These are phyloP conservation scores for Tricholoma hemisulphureum DNA, from an alignment of 768 basidiomycete species.

Conservation along the genomic window DNA sequence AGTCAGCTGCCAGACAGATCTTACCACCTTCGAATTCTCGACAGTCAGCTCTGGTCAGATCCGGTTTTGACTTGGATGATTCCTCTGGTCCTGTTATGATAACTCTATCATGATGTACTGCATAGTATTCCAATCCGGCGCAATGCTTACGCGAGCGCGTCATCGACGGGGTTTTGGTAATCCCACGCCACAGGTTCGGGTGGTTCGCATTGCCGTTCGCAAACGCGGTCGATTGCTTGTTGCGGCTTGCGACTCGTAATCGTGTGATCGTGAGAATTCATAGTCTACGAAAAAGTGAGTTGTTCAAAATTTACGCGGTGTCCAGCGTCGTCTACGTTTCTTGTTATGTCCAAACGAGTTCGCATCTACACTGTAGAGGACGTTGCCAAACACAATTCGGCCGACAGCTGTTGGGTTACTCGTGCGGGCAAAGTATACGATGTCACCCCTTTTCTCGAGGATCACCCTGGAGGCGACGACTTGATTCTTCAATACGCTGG, in stretches of 20 bases:
- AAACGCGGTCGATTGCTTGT: too few species aligned
- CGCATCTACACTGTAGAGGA: constrained; percentile 77
- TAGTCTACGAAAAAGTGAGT: neutral
- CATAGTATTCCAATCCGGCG: too few species aligned
- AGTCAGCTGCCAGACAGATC: too few species aligned
- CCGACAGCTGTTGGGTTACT: constrained; percentile 77
- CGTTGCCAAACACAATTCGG: constrained; percentile 58
- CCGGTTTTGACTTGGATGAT: too few species aligned
- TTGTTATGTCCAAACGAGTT: constrained; percentile 63
- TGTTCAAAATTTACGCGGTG: constrained; percentile 11
- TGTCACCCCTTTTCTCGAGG: constrained; percentile 76
- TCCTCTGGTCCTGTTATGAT: too few species aligned
- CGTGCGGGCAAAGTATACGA: constrained; percentile 86
- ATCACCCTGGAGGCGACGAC: constrained; percentile 97
- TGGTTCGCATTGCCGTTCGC: too few species aligned
- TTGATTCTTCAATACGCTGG: constrained; percentile 81
- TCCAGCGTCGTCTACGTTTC: neutral
- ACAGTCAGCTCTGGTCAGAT: too few species aligned
- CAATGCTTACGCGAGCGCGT: too few species aligned
- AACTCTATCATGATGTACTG: too few species aligned
- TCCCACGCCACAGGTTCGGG: too few species aligned
- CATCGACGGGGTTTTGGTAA: too few species aligned
- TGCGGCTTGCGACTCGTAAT: constrained; percentile 3
- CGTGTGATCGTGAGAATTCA: constrained; percentile 16
- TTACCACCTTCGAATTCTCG: too few species aligned